These are phyloP conservation scores for Athelia sp. DNA, from an alignment of 1,284 basidiomycete genomes.

Conservation along the genomic window DNA sequence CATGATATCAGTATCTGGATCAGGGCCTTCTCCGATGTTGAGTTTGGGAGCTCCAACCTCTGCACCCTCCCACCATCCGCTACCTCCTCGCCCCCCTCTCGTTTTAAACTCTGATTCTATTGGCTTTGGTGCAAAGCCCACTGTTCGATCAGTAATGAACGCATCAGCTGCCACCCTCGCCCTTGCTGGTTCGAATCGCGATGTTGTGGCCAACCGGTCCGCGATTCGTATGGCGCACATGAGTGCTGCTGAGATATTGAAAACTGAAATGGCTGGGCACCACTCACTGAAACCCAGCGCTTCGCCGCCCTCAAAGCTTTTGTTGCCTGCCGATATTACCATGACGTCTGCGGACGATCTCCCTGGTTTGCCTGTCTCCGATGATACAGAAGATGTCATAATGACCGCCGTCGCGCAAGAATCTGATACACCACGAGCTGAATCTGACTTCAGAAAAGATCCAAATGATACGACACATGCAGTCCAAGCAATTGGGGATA, in stretches of 20 bases:
- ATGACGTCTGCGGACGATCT: constrained; percentile 24
- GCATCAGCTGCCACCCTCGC: constrained; percentile 58
- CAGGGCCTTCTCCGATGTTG: constrained; percentile 50
- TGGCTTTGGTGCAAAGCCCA: constrained; percentile 60
- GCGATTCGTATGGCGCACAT: constrained; percentile 95
- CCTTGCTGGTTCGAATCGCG: constrained; percentile 75
- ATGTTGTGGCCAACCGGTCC: constrained; percentile 82
- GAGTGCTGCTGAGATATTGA: constrained; percentile 90
- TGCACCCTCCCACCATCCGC: constrained; percentile 39
- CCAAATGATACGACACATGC: constrained; percentile 15
- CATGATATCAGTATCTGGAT: constrained; percentile 21
- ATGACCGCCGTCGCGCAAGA: constrained; percentile 16
- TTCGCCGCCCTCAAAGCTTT: constrained; percentile 31
- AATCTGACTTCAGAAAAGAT: background rate
- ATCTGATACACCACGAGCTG: no score
- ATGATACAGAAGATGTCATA: background rate
- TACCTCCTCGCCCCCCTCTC: constrained; percentile 67
- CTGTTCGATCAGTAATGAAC: constrained; percentile 49
- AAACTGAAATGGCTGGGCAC: constrained; percentile 80
- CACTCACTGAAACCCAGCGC: constrained; percentile 50
- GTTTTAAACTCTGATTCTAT: constrained; percentile 71
- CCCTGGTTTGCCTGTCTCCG: constrained; percentile 18
- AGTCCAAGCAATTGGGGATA: constrained; percentile 11
- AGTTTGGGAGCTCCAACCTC: constrained; percentile 43
- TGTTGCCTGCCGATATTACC: constrained; percentile 14